These are phyloP conservation scores for Hericium alpestre DNA, from an alignment of 768 basidiomycete genomes.

Conservation along the genomic window DNA sequence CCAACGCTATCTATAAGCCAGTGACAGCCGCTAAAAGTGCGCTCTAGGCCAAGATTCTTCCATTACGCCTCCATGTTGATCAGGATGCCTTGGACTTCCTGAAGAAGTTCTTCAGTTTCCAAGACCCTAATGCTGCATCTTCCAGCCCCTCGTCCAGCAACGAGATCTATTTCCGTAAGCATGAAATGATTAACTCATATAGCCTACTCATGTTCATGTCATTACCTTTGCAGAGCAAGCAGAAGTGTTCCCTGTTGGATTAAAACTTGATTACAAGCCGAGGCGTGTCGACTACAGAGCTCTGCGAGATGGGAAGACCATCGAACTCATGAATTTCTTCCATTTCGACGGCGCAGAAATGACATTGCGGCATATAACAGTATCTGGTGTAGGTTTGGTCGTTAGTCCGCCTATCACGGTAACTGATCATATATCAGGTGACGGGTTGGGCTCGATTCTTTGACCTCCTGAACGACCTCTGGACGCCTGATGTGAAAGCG, in stretches of 20 bases:
- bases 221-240: constrained; percentile 56
- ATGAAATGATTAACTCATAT: neutral
- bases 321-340: constrained; percentile 99
- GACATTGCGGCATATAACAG: constrained; percentile 86
- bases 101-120: constrained; percentile 92
- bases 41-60: constrained; percentile 75
- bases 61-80: constrained; percentile 87
- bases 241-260: constrained; percentile 87
- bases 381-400: constrained; percentile 63
- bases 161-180: constrained; percentile 69
- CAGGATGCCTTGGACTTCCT: constrained; percentile 98
- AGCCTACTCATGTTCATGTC: neutral
- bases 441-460: constrained; percentile 88
- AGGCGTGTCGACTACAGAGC: constrained; percentile 92
- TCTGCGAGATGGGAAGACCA: constrained; percentile 79
- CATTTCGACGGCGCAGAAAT: constrained; percentile 99
- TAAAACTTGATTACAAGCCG: constrained; percentile 98
- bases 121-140: constrained; percentile 40
- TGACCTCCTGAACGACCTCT: constrained; percentile 89
- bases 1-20: neutral
- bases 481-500: constrained; percentile 99
- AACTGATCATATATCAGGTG: constrained; percentile 38
- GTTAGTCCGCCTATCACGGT: neutral
- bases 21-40: constrained; percentile 1
- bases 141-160: constrained; percentile 19